Evolutionary conservation across 129 eudicot species (phyloP).

Genomic region (Erigeron canadensis): DNA sequence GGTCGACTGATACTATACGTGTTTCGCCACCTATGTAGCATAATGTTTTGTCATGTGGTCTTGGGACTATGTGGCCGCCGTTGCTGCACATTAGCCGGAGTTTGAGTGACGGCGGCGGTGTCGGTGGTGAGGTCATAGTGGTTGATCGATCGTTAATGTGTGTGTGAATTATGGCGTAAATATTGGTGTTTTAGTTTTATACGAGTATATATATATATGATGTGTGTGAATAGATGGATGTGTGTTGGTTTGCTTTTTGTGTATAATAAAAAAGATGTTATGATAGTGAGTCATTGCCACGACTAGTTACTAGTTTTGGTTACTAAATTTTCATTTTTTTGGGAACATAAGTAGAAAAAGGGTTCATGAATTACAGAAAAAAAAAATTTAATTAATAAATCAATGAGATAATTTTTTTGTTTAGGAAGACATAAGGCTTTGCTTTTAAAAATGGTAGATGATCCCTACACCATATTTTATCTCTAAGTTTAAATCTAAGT

Average conservation of each 20-base stretch:
- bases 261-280: slow-evolving; percentile 2
- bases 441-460: too few species aligned
- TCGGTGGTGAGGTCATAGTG: background rate
- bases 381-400: too few species aligned
- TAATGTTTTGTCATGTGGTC: slow-evolving; percentile 75
- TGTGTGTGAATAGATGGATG: slow-evolving; percentile 18
- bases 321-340: background rate
- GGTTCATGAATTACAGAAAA: background rate
- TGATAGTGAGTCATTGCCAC: slow-evolving; percentile 27
- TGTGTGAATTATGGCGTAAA: background rate
- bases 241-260: slow-evolving; percentile 25
- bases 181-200: background rate
- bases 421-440: too few species aligned
- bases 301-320: slow-evolving; percentile 13
- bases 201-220: too few species aligned
- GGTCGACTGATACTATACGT: slow-evolving; percentile 62
- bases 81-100: slow-evolving; percentile 81
- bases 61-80: slow-evolving; percentile 89
- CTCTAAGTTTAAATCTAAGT: too few species aligned
- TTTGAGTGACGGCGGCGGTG: slow-evolving; percentile 35
- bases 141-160: background rate
- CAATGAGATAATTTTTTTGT: too few species aligned
- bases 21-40: slow-evolving; percentile 88
- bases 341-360: background rate
- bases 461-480: too few species aligned